Conservation (phyloP, 176 grass and related monocot species). For the Musa troglodytarum region DNA sequence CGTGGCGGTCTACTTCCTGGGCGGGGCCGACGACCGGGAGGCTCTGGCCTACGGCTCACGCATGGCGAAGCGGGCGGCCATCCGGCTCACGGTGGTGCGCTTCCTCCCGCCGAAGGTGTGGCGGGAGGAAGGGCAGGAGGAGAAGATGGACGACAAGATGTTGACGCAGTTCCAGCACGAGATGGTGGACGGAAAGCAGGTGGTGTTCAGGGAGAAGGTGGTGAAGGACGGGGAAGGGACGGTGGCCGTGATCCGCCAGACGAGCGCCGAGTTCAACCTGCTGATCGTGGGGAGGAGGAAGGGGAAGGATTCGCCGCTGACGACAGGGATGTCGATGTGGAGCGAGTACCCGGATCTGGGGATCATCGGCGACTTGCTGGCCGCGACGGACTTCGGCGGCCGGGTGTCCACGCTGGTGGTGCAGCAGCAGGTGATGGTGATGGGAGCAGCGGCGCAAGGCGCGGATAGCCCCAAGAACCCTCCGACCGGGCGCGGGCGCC, state of each 20-base stretch:
- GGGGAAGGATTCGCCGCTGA: constrained; percentile 27
- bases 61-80: constrained; percentile 46
- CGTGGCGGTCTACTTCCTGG: constrained; percentile 73
- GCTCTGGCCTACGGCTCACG: constrained; percentile 49
- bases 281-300: constrained; percentile 52
- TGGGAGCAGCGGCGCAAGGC: neutral
- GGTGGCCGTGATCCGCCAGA: constrained; percentile 41
- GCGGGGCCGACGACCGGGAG: constrained; percentile 71
- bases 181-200: constrained; percentile 38
- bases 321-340: constrained; percentile 63
- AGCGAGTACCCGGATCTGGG: constrained; percentile 87
- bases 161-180: constrained; percentile 31
- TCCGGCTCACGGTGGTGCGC: constrained; percentile 42
- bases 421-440: constrained; percentile 61
- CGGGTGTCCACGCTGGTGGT: constrained; percentile 59
- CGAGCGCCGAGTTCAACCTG: constrained; percentile 35
- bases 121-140: constrained; percentile 11
- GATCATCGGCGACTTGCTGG: constrained; percentile 54
- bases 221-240: constrained; percentile 47
- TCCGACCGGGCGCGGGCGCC: too few relatives aligned
- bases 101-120: constrained; percentile 40
- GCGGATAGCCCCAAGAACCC: too few relatives aligned
- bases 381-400: constrained; percentile 54
- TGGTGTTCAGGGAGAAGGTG: constrained; percentile 42
- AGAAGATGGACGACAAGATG: constrained; percentile 39